A percentile compares a stretch with the other conserved stretches of the same genome.
These are phyloP conservation scores for Salix udensis DNA, from an alignment of 345 rosid species.

Conservation along the genomic window DNA sequence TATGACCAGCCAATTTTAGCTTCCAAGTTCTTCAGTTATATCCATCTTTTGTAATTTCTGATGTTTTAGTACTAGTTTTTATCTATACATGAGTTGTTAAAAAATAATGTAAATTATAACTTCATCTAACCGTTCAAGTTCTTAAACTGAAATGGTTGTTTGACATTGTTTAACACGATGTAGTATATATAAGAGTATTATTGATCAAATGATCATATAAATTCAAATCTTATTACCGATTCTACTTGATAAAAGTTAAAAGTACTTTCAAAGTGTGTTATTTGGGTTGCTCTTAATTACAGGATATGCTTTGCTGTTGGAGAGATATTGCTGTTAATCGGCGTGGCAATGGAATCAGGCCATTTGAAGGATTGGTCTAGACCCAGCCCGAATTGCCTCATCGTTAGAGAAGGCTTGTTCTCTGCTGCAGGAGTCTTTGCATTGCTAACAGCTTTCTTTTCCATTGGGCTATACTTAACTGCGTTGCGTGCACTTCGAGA, in stretches of 20 bases:
- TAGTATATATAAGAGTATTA: too few relatives aligned
- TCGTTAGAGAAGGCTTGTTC: constrained; percentile 65
- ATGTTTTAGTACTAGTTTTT: background rate
- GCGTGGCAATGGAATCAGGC: constrained; percentile 83
- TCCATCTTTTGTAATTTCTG: too few relatives aligned
- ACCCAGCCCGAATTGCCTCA: constrained; percentile 62
- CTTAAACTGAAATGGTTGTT: too few relatives aligned
- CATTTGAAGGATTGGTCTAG: constrained; percentile 71
- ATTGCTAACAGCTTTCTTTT: constrained; percentile 58
- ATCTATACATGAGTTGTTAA: too few relatives aligned
- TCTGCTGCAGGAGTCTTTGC: constrained; percentile 75
- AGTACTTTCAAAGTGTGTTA: too few relatives aligned
- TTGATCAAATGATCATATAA: too few relatives aligned
- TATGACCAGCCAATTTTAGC: constrained; percentile 13
- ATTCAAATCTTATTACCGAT: too few relatives aligned
- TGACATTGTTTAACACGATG: too few relatives aligned
- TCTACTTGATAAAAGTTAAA: too few relatives aligned
- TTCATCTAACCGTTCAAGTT: too few relatives aligned
- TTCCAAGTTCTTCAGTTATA: background rate
- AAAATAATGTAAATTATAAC: too few relatives aligned
- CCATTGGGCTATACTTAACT: constrained; percentile 59
- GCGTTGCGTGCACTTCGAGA: constrained; percentile 61
- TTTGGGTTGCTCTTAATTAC: background rate
- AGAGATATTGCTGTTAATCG: constrained; percentile 68
- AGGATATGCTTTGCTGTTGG: constrained; percentile 78